Percentiles rank a stretch among this genome's conserved stretches.
These are phyloP conservation scores for Saccharomycopsis babjevae DNA, from an alignment of 805 yeast species.

Conservation along the genomic window DNA sequence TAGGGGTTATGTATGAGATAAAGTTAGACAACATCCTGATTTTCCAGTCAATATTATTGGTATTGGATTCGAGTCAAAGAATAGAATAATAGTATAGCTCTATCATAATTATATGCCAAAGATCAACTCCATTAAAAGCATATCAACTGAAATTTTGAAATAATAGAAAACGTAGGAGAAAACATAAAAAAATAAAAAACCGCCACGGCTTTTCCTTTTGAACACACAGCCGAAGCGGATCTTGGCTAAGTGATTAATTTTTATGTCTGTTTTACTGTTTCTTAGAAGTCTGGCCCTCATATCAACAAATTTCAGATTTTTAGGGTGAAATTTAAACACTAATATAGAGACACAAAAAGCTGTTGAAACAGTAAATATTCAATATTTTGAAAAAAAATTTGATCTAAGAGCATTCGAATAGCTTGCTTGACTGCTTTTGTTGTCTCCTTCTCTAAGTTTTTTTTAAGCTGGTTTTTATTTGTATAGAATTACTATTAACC, in stretches of 20 bases:
- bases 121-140: background rate
- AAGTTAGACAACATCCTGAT: background rate
- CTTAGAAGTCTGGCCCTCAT: no score
- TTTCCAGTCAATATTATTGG: background rate
- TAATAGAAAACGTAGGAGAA: background rate
- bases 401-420: no score
- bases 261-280: no score
- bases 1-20: conserved; percentile 23
- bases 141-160: background rate
- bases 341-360: background rate
- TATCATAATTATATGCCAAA: no score
- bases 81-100: background rate
- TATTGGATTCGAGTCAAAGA: background rate
- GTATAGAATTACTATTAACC: no score
- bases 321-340: background rate
- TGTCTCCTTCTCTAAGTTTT: no score
- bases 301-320: background rate
- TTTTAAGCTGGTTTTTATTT: no score
- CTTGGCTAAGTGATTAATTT: no score
- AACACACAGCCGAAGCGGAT: background rate
- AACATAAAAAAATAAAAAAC: background rate
- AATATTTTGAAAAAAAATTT: no score
- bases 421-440: no score
- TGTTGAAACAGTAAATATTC: no score
- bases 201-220: background rate